A percentile compares a stretch with the other conserved stretches of the same genome.
Evolutionary conservation across 176 grass and related monocot species (phyloP).

Genomic region (Bonia amplexicaulis): DNA sequence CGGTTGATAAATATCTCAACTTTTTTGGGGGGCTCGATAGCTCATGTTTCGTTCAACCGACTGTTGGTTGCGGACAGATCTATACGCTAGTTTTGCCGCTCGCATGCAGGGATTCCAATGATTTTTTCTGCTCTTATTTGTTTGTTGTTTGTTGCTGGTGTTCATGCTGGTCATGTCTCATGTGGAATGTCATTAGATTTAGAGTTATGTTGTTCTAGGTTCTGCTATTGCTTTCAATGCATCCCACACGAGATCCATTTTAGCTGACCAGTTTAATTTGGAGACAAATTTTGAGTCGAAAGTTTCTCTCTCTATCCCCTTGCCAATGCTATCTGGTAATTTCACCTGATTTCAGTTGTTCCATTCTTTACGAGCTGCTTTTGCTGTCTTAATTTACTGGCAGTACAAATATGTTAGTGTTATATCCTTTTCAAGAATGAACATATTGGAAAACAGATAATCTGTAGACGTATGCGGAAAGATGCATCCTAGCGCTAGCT

Average conservation of each 20-base stretch:
- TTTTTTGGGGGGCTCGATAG: background rate
- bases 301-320: background rate
- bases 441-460: background rate
- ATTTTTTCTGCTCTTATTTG: background rate
- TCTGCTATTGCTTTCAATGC: background rate
- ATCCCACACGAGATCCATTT: background rate
- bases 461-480: background rate
- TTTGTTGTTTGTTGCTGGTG: background rate
- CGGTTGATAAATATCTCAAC: background rate
- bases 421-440: background rate
- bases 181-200: background rate
- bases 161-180: background rate
- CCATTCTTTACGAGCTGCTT: background rate
- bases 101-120: background rate
- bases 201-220: background rate
- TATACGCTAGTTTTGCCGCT: background rate
- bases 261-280: background rate
- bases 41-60: background rate
- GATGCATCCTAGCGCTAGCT: background rate
- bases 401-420: background rate
- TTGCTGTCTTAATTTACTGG: background rate
- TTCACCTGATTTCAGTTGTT: background rate
- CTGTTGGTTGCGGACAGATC: background rate
- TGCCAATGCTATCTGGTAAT: background rate
- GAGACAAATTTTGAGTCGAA: background rate